Evolutionary conservation across 352 stramenopile genomes (phyloP), one percentile per base, ranked within the genome.

Genomic region (Phytopythium aichiense): DNA sequence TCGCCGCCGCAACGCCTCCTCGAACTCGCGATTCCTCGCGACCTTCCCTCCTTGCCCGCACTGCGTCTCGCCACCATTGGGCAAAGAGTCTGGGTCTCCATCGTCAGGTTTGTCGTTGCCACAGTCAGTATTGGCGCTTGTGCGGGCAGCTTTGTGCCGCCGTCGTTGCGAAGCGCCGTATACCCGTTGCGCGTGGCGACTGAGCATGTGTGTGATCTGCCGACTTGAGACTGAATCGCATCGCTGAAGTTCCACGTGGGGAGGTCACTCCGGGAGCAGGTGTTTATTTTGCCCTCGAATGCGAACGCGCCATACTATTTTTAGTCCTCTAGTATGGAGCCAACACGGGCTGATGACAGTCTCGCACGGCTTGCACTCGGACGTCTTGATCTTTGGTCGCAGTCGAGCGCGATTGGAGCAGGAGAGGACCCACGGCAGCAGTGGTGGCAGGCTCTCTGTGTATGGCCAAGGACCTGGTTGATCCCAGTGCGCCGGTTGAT

Each of bases 1-100:
- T 16, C 79, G 72, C 35, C 74, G 73, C 25, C 69, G 67, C 15
- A 91, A 61, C n/a, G 81, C 77, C 25, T 81, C 67, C 52, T 90
- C 81, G 33, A 73, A 88, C 23, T 71, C 64, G 62, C 37, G 60
- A n/a, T 57, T 57, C 18, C 51, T 45, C 12, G 16, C 5, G 1
- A 16, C 25, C 2, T 3, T 8, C 13, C 1, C 23, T 12, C 18
- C 15, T 12, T 12, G n/a, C 16, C 1, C 46, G 9, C 35, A 11
- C n/a, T 12, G 1, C 12, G 7, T 50, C 13, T 18, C 56, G n/a
- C 20, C 35, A 8, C 15, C 22, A 52, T 18, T 25, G 4, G n/a
- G 23, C 9, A 25, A 7, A 4, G 11, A 28, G 22, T 5, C 25
- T 23, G 18, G 4, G 15, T 22, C 48, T 23, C 15, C 48, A 15